Percentiles rank a stretch among this genome's conserved stretches.
Evolutionary conservation across 2,329 filamentous ascomycete species (phyloP).

Genomic region (Aureobasidium pullulans): DNA sequence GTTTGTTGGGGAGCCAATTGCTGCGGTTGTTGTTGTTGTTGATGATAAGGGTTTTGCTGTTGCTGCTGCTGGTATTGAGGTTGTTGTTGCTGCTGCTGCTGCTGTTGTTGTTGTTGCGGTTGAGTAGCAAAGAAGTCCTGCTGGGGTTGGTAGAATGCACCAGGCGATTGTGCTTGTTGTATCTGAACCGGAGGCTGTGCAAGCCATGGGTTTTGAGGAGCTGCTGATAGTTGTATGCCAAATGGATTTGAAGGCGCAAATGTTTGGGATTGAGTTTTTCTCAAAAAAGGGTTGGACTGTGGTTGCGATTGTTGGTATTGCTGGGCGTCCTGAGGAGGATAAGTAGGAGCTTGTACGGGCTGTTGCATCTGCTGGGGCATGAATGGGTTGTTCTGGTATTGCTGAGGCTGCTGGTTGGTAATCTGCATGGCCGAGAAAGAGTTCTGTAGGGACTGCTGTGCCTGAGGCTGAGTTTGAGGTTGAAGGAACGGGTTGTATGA

Average conservation of each 20-base stretch:
- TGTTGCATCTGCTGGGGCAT: slow-evolving; percentile 22
- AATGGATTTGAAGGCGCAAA: slow-evolving; percentile 28
- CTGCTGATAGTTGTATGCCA: slow-evolving; percentile 16
- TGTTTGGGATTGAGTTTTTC: slow-evolving; percentile 35
- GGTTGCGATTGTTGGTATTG: slow-evolving; percentile 17
- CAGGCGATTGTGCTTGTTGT: slow-evolving; percentile 21
- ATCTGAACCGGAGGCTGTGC: slow-evolving; percentile 36
- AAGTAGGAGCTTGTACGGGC: slow-evolving; percentile 12
- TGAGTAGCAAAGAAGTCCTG: slow-evolving; percentile 23
- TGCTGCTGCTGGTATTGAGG: slow-evolving; percentile 30
- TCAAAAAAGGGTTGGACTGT: slow-evolving; percentile 36
- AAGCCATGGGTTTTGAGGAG: slow-evolving; percentile 21
- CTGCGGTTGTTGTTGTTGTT: slow-evolving; percentile 23
- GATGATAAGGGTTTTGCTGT: slow-evolving; percentile 19
- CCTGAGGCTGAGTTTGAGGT: slow-evolving; percentile 21
- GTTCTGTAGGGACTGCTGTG: slow-evolving; percentile 24
- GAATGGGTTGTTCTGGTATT: slow-evolving; percentile 25
- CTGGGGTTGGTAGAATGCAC: slow-evolving; percentile 22
- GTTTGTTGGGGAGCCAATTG: slow-evolving; percentile 21
- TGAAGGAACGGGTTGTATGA: slow-evolving; percentile 64
- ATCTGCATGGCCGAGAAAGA: slow-evolving; percentile 67
- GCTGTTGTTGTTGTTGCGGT: slow-evolving; percentile 17
- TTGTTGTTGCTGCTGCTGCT: slow-evolving; percentile 15
- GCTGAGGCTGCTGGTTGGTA: slow-evolving; percentile 29
- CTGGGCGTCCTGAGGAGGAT: slow-evolving; percentile 17